Conservation (phyloP, 768 basidiomycete species). For the Phylloporus sp. region DNA sequence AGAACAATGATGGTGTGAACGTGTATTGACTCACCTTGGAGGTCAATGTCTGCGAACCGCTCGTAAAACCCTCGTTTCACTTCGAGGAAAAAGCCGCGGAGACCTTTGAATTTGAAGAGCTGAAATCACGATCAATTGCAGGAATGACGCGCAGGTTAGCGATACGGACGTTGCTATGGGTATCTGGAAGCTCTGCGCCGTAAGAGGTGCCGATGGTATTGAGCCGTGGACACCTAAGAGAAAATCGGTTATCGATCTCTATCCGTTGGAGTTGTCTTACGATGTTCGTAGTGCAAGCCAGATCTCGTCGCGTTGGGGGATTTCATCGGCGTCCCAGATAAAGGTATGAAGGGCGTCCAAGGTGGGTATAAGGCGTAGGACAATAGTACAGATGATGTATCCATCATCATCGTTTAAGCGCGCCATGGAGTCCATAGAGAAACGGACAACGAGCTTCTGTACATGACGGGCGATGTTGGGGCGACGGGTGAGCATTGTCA, state of each 20-base stretch:
- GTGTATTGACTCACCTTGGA: constrained; percentile 43
- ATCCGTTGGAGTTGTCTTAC: constrained; percentile 35
- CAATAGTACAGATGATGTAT: constrained; percentile 45
- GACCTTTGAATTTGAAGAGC: constrained; percentile 66
- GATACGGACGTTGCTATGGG: constrained; percentile 57
- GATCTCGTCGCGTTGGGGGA: constrained; percentile 66
- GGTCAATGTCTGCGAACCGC: constrained; percentile 49
- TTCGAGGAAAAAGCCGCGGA: constrained; percentile 58
- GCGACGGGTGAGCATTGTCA: constrained; percentile 55
- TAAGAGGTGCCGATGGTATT: constrained; percentile 59
- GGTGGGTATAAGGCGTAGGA: constrained; percentile 46
- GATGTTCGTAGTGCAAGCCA: constrained; percentile 70
- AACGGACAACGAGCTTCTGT: constrained; percentile 49
- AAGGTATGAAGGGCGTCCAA: constrained; percentile 67
- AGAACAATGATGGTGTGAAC: neutral
- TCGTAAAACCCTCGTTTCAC: constrained; percentile 62
- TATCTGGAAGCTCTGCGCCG: constrained; percentile 53
- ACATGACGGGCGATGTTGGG: constrained; percentile 67
- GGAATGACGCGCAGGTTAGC: neutral
- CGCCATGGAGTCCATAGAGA: constrained; percentile 29
- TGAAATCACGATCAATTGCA: constrained; percentile 24
- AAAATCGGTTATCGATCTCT: neutral
- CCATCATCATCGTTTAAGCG: constrained; percentile 14
- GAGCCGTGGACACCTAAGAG: constrained; percentile 59
- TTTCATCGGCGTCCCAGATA: constrained; percentile 69